Evolutionary conservation across 306 rosid genomes (phyloP).

Genomic region (Carpinus viminea): DNA sequence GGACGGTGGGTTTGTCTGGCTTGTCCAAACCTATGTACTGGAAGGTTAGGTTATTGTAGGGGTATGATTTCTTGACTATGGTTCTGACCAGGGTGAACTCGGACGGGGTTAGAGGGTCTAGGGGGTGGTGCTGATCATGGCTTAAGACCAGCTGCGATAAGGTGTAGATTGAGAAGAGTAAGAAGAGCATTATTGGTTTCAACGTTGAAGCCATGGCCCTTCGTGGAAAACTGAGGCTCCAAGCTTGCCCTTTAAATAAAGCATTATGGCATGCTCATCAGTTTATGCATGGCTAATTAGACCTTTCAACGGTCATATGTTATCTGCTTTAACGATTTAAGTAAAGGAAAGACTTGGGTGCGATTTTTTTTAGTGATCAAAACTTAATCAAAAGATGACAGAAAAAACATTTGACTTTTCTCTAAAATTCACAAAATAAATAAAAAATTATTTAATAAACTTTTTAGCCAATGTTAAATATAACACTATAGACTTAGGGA

Average conservation of each 20-base stretch:
- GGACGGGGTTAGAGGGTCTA: neutral
- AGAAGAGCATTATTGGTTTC: neutral
- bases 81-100: neutral
- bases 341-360: too few species aligned
- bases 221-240: neutral
- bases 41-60: slow-evolving; percentile 1
- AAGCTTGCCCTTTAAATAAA: neutral
- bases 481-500: too few species aligned
- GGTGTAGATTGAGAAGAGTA: neutral
- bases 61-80: slow-evolving; percentile 1
- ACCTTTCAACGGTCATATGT: neutral
- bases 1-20: neutral
- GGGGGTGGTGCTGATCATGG: slow-evolving; percentile 1
- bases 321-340: neutral
- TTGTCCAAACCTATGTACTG: slow-evolving; percentile 10
- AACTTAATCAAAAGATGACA: too few species aligned
- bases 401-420: too few species aligned
- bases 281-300: neutral
- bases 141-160: neutral
- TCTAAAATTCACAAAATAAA: too few species aligned
- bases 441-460: too few species aligned
- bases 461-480: too few species aligned
- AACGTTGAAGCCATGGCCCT: neutral
- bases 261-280: neutral
- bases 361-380: too few species aligned